Percentiles rank a stretch among this genome's conserved stretches.
Evolutionary conservation across 2,329 filamentous ascomycete species (phyloP).

Genomic region (Colletotrichum ledebouriae): DNA sequence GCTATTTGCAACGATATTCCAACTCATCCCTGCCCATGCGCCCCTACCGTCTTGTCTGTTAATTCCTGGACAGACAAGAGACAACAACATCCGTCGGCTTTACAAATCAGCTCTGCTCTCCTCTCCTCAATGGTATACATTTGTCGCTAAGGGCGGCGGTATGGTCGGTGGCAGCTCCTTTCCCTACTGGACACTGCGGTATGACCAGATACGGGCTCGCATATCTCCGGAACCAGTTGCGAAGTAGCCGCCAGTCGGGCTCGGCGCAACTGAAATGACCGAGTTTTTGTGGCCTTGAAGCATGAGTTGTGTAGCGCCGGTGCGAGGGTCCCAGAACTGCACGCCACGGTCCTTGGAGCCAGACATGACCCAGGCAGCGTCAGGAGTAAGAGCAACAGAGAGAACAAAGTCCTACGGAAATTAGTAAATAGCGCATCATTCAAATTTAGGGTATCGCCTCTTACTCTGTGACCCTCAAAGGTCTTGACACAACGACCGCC

Average conservation of each 20-base stretch:
- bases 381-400: slow-evolving; percentile 93
- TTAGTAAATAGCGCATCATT: slow-evolving; percentile 46
- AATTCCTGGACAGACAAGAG: slow-evolving; percentile 28
- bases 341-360: slow-evolving; percentile 98
- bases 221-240: slow-evolving; percentile 98
- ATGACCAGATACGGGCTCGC: slow-evolving; percentile 98
- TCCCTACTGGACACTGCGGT: slow-evolving; percentile 57
- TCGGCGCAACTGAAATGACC: slow-evolving; percentile 96
- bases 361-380: slow-evolving; percentile 95
- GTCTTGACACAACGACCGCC: slow-evolving; percentile 95
- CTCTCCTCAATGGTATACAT: slow-evolving; percentile 28
- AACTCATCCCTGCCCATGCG: slow-evolving; percentile 39
- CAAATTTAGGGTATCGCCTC: slow-evolving; percentile 46
- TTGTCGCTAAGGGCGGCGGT: too few species aligned
- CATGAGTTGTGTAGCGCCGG: slow-evolving; percentile 96
- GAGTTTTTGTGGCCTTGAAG: slow-evolving; percentile 99
- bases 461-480: slow-evolving; percentile 94
- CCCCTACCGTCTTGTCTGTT: slow-evolving; percentile 38
- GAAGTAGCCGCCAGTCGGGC: slow-evolving; percentile 88
- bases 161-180: too few species aligned
- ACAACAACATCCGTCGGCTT: slow-evolving; percentile 23
- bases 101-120: slow-evolving; percentile 16
- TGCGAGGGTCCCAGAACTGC: slow-evolving; percentile 98
- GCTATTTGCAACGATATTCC: slow-evolving; percentile 40
- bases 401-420: slow-evolving; percentile 87